Evolutionary conservation across 2,329 filamentous ascomycete genomes (phyloP), one percentile per base, ranked within the genome.

Genomic region (Ophiostoma angusticollis): DNA sequence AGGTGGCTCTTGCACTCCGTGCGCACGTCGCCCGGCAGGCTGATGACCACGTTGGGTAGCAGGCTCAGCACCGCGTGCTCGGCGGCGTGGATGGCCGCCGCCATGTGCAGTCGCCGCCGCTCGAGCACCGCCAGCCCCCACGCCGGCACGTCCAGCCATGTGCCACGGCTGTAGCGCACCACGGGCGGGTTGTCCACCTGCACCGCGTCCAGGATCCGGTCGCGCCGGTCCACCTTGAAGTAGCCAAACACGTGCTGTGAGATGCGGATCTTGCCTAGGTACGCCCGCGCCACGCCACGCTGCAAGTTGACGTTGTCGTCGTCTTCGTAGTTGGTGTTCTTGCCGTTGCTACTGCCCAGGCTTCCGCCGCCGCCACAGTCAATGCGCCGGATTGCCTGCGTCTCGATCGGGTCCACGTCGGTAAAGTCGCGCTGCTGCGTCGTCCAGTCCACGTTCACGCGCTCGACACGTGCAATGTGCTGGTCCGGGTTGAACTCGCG

Each of bases 131-230:
- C 75, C 6, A 96, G 71, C 0, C 86, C 86, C 1, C 58, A 58
- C 45, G 78, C 78, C 0, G 91, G 89, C 3, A 98, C 77, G 54
- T 96, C 89, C 12, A 96, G 72, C 91, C 91, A 98, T 76, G 95
- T 84, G 28, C 87, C 91, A 55, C 91, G 93, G 51, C 76, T 83
- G 53, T 79, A 72, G 4, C 86, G 74, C 35, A 91, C 74, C 37
- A 96, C 84, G 0, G 91, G 86, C 3, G 89, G 87, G 49, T 94
- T 94, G 56, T 95, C 84, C 17, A 96, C 86, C 43, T 89, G 75
- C 0, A 96, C 80, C 3, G 89, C 89, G 55, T 98, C 91, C 12
- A 96, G 72, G 41, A 96, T 84, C 2, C 84, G 77, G 2, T 81
- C 74, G 49, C 77, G 80, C 54, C 80, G 81, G 58, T 96, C 87